Base-by-base conservation (phyloP, 1,284 basidiomycete species). In the Puccinia horiana region DNA sequence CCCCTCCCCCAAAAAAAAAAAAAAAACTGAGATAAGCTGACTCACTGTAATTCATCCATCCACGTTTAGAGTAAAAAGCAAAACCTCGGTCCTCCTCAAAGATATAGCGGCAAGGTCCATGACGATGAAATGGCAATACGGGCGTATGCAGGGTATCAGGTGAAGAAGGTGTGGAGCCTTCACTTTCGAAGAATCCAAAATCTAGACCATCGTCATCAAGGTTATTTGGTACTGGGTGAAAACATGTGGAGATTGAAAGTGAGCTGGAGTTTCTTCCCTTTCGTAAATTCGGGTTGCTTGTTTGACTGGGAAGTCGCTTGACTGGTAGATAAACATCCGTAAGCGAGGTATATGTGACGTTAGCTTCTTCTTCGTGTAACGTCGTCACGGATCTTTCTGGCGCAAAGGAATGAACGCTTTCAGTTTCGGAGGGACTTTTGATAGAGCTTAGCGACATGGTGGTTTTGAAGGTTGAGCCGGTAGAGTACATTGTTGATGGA, bases 1-100 rank as follows among this genome's bases (percentile, higher is more conserved):
- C n/a, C n/a, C n/a, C n/a, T n/a, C n/a, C n/a, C n/a, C n/a, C 2
- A 11, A 26, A 29, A 69, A 23, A 26, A 47, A n/a, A 69, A 44
- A 47, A 29, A 29, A 29, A 58, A 3, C 23, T 40, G 40, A 2
- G 37, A 47, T 44, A 26, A 2, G 23, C 4, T 54, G 40, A 26
- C 76, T 52, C n/a, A 78, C 76, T 20, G 32, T 26, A 52, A 69
- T 78, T 78, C 26, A 70, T 16, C 58, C 58, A 78, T 26, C 76
- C 76, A 23, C 76, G 76, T 65, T 47, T 52, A n/a, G 76, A 78
- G 29, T 9, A 47, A 12, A 70, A 18, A 23, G 29, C 44, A 37
- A 69, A 69, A 29, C 29, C 35, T 12, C 11, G 42, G 32, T 78
- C 76, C 23, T 63, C 52, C 35, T 78, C 76, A 26, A 49, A 49